Evolutionary conservation across 1,139 yeast genomes (phyloP), one percentile per base, ranked within the genome.

Genomic region (Debaryomyces sp.): DNA sequence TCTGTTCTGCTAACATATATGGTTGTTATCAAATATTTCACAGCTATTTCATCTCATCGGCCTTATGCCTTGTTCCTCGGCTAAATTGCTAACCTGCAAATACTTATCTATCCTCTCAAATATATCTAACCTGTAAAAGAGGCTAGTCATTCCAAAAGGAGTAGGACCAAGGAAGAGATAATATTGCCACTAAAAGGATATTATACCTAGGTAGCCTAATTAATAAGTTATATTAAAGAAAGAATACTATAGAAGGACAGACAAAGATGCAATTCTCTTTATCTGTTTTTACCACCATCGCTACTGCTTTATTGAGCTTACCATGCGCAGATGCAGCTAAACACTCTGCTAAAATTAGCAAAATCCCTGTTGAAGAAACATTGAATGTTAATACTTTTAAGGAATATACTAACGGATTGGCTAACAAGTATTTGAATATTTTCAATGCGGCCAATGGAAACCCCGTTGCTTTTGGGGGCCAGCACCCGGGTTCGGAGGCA

Each of bases 401-500:
- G 41, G 83, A 86, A 51, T 90, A 89, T 63, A 77, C 89, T 51
- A 70, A 75, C 40, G 80, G 87, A n/a, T 78, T 90, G 64, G 87
- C 89, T 54, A 76, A 81, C 63, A 90, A 89, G 73, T 91, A 90
- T 68, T 64, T 86, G 57, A 73, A 78, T 49, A 64, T 77, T 46
- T 87, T 75, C 70, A 76, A 80, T 61, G 75, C 66, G 26, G 71
- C 70, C 36, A 51, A 54, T 35, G 67, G 67, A 21, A 58, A 61
- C 46, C 66, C 68, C 7, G 59, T 57, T 34, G 55, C 52, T n/a
- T 56, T 54, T 43, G 64, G 62, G 4, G 50, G 45, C 23, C 54
- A 71, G 34, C 56, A 56, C 43, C 73, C 75, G 32, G 66, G 67
- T 55, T 70, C 75, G 33, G 71, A 67, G 34, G 67, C 61, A 3